Conservation (phyloP, 2,329 filamentous ascomycete genomes). For the Alternaria sp. region DNA sequence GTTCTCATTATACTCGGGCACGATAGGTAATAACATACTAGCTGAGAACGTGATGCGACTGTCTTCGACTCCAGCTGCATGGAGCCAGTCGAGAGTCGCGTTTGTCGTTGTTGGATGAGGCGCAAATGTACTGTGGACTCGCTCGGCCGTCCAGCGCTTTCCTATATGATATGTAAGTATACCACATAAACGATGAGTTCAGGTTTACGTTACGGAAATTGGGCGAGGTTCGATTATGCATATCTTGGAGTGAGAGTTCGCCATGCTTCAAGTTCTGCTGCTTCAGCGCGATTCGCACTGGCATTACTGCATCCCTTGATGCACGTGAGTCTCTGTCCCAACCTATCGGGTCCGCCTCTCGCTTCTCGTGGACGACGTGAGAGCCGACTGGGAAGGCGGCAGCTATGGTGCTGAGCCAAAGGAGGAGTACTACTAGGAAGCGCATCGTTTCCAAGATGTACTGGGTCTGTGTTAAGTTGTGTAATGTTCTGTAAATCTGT, state of each 20-base stretch:
- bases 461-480: neutral
- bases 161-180: neutral
- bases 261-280: conserved; percentile 22
- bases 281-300: conserved; percentile 18
- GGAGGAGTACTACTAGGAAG: conserved; percentile 7
- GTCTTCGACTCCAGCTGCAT: conserved; percentile 15
- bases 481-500: neutral
- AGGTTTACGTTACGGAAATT: conserved; percentile 17
- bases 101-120: conserved; percentile 17
- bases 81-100: conserved; percentile 22
- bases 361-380: conserved; percentile 19
- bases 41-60: conserved; percentile 19
- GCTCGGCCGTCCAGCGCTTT: conserved; percentile 22
- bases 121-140: conserved; percentile 23
- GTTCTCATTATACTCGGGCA: neutral
- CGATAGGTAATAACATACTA: conserved; percentile 1
- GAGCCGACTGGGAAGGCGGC: conserved; percentile 6
- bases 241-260: conserved; percentile 20
- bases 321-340: conserved; percentile 21
- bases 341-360: conserved; percentile 13
- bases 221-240: conserved; percentile 23
- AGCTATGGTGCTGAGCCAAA: conserved; percentile 8
- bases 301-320: conserved; percentile 12
- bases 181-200: neutral
- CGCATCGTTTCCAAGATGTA: conserved; percentile 10